Percentiles rank a stretch among this genome's conserved stretches.
Conservation (phyloP, 2,329 filamentous ascomycete species). For the Colletotrichum limetticola region DNA sequence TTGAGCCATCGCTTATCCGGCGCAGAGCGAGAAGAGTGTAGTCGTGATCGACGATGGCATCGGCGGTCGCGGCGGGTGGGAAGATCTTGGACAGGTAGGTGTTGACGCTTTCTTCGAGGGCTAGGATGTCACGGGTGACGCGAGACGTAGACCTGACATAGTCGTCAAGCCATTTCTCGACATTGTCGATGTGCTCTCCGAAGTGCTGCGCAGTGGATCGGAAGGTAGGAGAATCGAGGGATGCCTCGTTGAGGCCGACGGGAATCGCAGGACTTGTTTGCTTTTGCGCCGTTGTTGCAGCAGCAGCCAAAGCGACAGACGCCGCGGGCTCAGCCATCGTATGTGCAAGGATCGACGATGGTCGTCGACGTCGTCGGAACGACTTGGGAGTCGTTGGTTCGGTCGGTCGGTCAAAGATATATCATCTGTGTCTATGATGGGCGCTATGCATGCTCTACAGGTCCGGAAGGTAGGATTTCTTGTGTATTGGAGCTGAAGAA, state of each 20-base stretch:
- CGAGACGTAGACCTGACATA: constrained; percentile 65
- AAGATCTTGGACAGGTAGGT: constrained; percentile 79
- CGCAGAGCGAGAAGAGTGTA: constrained; percentile 91
- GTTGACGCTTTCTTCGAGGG: constrained; percentile 83
- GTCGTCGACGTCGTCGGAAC: not conserved
- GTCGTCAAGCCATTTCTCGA: constrained; percentile 89
- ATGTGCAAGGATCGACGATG: not conserved
- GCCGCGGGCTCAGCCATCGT: constrained; percentile 33
- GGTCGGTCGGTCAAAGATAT: constrained; percentile 8
- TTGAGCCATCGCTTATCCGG: constrained; percentile 84
- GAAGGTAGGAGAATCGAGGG: constrained; percentile 96
- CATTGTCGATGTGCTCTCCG: constrained; percentile 87
- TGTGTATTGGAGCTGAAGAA: not conserved
- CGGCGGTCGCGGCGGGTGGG: constrained; percentile 79
- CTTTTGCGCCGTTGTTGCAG: constrained; percentile 26
- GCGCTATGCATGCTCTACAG: constrained; percentile 23
- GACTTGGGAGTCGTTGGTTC: not conserved
- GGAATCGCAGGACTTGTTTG: constrained; percentile 65
- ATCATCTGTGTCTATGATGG: constrained; percentile 12
- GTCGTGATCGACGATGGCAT: constrained; percentile 92
- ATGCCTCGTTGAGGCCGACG: constrained; percentile 91
- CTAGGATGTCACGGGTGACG: constrained; percentile 70
- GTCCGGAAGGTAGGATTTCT: not conserved
- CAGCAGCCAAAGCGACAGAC: constrained; percentile 21
- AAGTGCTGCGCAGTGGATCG: constrained; percentile 89